These are phyloP conservation scores for Sporothrix dimorphospora DNA, from an alignment of 2,329 filamentous ascomycete genomes.

Conservation along the genomic window DNA sequence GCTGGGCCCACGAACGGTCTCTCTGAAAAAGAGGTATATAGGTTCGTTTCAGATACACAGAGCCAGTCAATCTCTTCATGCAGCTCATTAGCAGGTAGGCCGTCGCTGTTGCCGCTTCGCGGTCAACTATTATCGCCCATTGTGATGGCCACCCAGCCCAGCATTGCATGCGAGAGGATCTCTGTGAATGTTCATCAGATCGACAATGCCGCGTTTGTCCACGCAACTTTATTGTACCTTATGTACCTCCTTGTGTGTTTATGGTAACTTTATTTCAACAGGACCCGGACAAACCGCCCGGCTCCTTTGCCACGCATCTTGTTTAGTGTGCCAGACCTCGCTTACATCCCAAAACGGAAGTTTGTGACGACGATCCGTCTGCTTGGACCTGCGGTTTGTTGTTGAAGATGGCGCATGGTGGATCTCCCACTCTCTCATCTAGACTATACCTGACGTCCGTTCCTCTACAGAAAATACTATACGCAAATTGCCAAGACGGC, in stretches of 20 bases:
- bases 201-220: conserved; percentile 13
- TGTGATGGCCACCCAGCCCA: neutral
- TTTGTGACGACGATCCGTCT: neutral
- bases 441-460: neutral
- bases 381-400: neutral
- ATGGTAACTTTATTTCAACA: neutral
- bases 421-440: neutral
- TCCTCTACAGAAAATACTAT: neutral
- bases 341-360: neutral
- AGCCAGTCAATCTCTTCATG: neutral
- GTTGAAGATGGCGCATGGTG: neutral
- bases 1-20: neutral
- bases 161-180: neutral
- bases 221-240: neutral
- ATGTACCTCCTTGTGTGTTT: neutral
- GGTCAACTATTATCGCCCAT: neutral
- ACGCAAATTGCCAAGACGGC: too few species aligned
- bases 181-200: conserved; percentile 9
- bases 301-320: neutral
- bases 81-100: neutral
- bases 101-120: neutral
- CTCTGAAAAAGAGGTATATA: neutral
- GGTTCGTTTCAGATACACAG: neutral
- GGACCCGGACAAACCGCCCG: neutral
- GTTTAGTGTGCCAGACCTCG: neutral